Conservation (phyloP, 192 early-diverging fungal genomes). For the Phlyctochytrium planicorne region DNA sequence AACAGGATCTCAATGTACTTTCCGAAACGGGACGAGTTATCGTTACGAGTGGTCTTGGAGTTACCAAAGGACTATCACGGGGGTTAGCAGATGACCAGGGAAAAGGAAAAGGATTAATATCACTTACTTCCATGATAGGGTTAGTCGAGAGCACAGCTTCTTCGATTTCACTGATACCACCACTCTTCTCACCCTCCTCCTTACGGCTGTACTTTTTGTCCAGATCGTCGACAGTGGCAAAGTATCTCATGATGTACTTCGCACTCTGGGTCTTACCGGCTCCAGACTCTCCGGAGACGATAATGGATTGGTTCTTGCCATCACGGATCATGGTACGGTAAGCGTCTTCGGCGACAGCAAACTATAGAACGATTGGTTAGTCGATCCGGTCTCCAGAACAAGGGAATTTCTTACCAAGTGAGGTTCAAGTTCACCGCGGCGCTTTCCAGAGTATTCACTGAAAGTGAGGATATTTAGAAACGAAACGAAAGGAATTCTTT, state of each 20-base stretch:
- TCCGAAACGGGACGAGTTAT: slow-evolving; percentile 97
- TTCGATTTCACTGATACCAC: slow-evolving; percentile 47
- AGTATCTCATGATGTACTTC: slow-evolving; percentile 98
- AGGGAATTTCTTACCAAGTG: slow-evolving; percentile 66
- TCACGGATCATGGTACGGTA: slow-evolving; percentile 95
- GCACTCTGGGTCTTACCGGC: slow-evolving; percentile 97
- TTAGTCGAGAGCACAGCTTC: slow-evolving; percentile 81
- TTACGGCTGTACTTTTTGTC: slow-evolving; percentile 21
- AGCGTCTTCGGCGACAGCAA: slow-evolving; percentile 97
- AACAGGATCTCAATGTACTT: slow-evolving; percentile 99
- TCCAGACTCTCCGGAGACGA: slow-evolving; percentile 90
- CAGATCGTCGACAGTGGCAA: slow-evolving; percentile 66
- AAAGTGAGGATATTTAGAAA: background rate
- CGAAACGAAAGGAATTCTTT: background rate
- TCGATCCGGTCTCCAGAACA: too few relatives aligned
- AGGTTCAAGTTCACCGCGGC: slow-evolving; percentile 92
- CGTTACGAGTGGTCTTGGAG: slow-evolving; percentile 98
- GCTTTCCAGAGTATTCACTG: slow-evolving; percentile 84
- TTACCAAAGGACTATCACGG: slow-evolving; percentile 87
- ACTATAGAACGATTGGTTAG: slow-evolving; percentile 38
- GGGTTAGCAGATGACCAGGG: background rate
- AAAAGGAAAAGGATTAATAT: too few relatives aligned
- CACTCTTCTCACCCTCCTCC: background rate
- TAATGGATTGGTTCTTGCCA: slow-evolving; percentile 94
- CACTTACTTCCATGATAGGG: slow-evolving; percentile 90